phyloP scores from a whole-genome alignment of 768 basidiomycete species.

The Saitozyma podzolica region DNA sequence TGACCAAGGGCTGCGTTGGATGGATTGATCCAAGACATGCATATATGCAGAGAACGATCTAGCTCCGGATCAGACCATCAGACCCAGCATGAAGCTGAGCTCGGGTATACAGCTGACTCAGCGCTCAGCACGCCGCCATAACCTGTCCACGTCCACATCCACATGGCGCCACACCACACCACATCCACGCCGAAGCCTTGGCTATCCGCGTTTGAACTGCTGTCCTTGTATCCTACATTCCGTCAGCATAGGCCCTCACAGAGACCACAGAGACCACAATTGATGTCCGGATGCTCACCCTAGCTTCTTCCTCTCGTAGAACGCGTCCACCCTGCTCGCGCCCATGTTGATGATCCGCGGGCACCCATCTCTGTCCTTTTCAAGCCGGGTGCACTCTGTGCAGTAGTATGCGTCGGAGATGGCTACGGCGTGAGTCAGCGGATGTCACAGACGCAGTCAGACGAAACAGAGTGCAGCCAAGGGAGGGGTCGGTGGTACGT shows the following conservation, averaged over 20 bases:
- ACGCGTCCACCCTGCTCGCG: constrained; percentile 45
- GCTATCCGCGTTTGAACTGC: constrained; percentile 37
- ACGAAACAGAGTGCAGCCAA: neutral
- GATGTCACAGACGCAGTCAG: neutral
- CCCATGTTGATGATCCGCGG: constrained; percentile 65
- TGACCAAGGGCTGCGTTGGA: no score
- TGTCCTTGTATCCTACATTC: constrained; percentile 16
- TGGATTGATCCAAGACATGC: no score
- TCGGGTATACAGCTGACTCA: no score
- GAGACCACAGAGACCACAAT: constrained; percentile 6
- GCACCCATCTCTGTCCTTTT: constrained; percentile 97
- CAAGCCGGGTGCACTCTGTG: constrained; percentile 82
- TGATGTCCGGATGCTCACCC: constrained; percentile 26
- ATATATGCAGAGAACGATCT: no score
- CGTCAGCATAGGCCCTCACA: neutral
- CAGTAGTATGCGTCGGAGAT: constrained; percentile 99
- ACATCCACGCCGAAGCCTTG: no score
- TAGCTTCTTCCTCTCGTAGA: constrained; percentile 46
- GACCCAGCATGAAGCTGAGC: no score
- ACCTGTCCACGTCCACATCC: no score
- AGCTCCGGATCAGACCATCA: no score
- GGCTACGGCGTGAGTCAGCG: constrained; percentile 60
- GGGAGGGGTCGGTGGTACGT: neutral
- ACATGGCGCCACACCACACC: no score
- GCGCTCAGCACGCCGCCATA: no score